These are phyloP conservation scores for Tricholoma hemisulphureum DNA, from an alignment of 768 basidiomycete genomes.

Conservation along the genomic window DNA sequence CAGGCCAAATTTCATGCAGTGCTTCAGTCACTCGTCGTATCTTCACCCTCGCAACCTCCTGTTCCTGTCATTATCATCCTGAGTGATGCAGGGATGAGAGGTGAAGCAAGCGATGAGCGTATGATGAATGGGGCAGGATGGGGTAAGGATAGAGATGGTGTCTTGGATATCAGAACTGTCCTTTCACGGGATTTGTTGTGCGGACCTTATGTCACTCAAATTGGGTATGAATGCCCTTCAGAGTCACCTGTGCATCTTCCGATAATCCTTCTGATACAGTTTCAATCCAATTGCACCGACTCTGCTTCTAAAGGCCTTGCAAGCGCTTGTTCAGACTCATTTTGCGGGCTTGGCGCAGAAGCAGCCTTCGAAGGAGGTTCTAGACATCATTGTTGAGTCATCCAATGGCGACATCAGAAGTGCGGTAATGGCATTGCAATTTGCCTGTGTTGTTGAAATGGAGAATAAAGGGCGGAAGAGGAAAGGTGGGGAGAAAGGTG, in stretches of 20 bases:
- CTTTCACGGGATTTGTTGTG: constrained; percentile 65
- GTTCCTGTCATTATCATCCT: constrained; percentile 80
- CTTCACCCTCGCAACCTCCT: constrained; percentile 32
- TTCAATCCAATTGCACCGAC: constrained; percentile 94
- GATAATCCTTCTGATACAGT: constrained; percentile 36
- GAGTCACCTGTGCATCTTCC: constrained; percentile 2
- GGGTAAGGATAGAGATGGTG: constrained; percentile 43
- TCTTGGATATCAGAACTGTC: constrained; percentile 69
- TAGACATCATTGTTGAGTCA: constrained; percentile 76
- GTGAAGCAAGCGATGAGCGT: constrained; percentile 57
- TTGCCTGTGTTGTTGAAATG: constrained; percentile 58
- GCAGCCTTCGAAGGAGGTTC: constrained; percentile 58
- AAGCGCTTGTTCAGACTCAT: constrained; percentile 51
- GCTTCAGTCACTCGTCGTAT: constrained; percentile 53
- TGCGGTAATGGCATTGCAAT: constrained; percentile 91
- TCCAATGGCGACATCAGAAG: constrained; percentile 91
- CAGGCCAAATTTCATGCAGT: constrained; percentile 72
- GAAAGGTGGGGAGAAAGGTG: constrained; percentile 27
- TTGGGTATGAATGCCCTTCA: constrained; percentile 53
- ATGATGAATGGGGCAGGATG: constrained; percentile 41
- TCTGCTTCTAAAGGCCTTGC: constrained; percentile 76
- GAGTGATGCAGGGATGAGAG: constrained; percentile 79
- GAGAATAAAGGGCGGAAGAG: constrained; percentile 33
- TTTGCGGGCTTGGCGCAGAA: constrained; percentile 35
- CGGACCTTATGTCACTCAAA: constrained; percentile 77